Evolutionary conservation across 208 protist genomes (phyloP).

Genomic region (Trypanosoma theileri): DNA sequence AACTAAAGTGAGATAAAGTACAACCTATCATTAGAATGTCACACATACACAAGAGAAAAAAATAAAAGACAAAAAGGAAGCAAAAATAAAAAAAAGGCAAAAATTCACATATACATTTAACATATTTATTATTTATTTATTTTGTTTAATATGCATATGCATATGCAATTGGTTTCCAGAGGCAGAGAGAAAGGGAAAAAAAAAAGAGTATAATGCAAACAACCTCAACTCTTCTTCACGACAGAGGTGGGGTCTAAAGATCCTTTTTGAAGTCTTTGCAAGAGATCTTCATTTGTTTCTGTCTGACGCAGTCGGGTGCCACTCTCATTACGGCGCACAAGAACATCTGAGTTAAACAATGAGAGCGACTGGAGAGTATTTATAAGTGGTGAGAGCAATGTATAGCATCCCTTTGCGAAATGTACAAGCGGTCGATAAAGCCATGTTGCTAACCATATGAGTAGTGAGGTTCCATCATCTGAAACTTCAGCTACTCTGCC

Average conservation of each 20-base stretch:
- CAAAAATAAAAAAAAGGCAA: too few relatives aligned
- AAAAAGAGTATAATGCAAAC: constrained; percentile 11
- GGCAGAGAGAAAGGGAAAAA: constrained; percentile 11
- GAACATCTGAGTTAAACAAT: constrained; percentile 77
- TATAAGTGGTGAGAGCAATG: constrained; percentile 69
- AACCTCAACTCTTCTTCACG: constrained; percentile 15
- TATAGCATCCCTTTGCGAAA: constrained; percentile 85
- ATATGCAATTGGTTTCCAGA: too few relatives aligned
- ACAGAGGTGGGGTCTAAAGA: constrained; percentile 49
- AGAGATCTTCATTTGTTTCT: constrained; percentile 48
- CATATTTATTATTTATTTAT: too few relatives aligned
- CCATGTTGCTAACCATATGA: constrained; percentile 73
- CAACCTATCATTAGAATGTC: too few relatives aligned
- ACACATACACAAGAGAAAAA: constrained; percentile 19
- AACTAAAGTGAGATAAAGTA: background rate
- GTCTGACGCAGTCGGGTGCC: constrained; percentile 30
- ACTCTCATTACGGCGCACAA: constrained; percentile 48
- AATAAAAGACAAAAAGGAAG: constrained; percentile 2
- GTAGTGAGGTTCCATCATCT: constrained; percentile 29
- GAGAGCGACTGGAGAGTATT: constrained; percentile 77
- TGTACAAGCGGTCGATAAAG: constrained; percentile 79
- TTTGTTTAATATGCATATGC: too few relatives aligned
- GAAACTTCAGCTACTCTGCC: constrained; percentile 15
- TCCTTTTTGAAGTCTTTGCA: constrained; percentile 71
- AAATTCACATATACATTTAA: too few relatives aligned